Evolutionary conservation across 1,139 yeast species (phyloP).

Genomic region (Geotrichum restrictum): DNA sequence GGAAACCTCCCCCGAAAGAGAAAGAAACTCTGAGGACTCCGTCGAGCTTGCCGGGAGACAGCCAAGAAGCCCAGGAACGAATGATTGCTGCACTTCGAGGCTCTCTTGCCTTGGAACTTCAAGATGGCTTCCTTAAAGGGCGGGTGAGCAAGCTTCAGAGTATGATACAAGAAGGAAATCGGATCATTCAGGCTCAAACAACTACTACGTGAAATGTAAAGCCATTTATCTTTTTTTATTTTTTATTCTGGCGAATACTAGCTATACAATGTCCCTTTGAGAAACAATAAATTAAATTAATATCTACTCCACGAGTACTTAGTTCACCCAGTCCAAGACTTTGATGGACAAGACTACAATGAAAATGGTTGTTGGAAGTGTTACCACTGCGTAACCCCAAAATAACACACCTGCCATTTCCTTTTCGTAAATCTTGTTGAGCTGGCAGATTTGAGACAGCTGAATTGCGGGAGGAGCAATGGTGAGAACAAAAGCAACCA

Average conservation of each 20-base stretch:
- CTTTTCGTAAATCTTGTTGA: slow-evolving; percentile 68
- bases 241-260: background rate
- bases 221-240: background rate
- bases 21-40: too few relatives aligned
- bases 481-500: slow-evolving; percentile 70
- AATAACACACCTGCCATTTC: slow-evolving; percentile 86
- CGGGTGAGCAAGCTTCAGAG: slow-evolving; percentile 1
- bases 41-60: too few relatives aligned
- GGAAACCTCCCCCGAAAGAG: background rate
- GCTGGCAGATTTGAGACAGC: slow-evolving; percentile 74
- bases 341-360: slow-evolving; percentile 68
- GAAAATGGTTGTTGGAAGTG: slow-evolving; percentile 70
- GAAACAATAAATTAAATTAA: background rate
- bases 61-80: background rate
- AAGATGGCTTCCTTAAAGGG: slow-evolving; percentile 8
- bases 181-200: background rate
- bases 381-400: slow-evolving; percentile 77
- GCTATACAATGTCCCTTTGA: background rate
- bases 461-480: slow-evolving; percentile 85
- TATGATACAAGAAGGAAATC: slow-evolving; percentile 10
- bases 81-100: slow-evolving; percentile 11
- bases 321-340: slow-evolving; percentile 51
- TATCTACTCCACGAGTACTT: slow-evolving; percentile 23
- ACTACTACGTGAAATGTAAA: background rate
- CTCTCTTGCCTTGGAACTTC: slow-evolving; percentile 10